Evolutionary conservation across 495 filamentous ascomycete species (phyloP).

Genomic region (Penicillium dipodomyicola): DNA sequence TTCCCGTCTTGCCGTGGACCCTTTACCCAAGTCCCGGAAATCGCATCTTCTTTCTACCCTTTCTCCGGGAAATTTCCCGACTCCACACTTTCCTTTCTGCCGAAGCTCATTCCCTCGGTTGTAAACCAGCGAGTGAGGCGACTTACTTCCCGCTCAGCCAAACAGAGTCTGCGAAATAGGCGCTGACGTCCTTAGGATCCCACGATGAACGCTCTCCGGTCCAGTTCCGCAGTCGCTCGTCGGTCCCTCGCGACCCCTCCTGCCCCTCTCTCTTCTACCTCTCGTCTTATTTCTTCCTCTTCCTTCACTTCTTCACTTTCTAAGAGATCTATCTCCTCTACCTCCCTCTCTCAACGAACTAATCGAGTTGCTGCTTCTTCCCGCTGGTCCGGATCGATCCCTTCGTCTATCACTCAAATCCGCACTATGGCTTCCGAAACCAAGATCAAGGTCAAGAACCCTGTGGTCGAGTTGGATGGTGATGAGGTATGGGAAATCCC

Average conservation of each 20-base stretch:
- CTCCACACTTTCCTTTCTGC: constrained; percentile 31
- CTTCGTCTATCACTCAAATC: constrained; percentile 33
- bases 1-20: constrained; percentile 33
- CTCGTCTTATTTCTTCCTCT: constrained; percentile 28
- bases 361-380: constrained; percentile 29
- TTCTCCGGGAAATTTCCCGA: constrained; percentile 14
- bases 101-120: constrained; percentile 35
- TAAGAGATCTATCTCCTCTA: constrained; percentile 30
- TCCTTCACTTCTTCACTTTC: constrained; percentile 25
- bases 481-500: constrained; percentile 63
- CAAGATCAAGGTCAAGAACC: constrained; percentile 98
- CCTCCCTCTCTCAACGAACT: constrained; percentile 30
- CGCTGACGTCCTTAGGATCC: constrained; percentile 24
- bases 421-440: constrained; percentile 48
- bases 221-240: constrained; percentile 46
- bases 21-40: constrained; percentile 9
- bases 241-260: constrained; percentile 38
- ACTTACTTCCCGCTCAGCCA: constrained; percentile 16
- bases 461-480: constrained; percentile 93
- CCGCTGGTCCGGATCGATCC: constrained; percentile 38
- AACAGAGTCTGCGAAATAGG: constrained; percentile 21
- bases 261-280: constrained; percentile 37
- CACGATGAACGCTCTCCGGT: constrained; percentile 42
- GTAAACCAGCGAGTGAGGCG: constrained; percentile 17
- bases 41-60: constrained; percentile 2